Conservation (phyloP, 139 green algal genomes). For the Klebsormidium nitens region DNA sequence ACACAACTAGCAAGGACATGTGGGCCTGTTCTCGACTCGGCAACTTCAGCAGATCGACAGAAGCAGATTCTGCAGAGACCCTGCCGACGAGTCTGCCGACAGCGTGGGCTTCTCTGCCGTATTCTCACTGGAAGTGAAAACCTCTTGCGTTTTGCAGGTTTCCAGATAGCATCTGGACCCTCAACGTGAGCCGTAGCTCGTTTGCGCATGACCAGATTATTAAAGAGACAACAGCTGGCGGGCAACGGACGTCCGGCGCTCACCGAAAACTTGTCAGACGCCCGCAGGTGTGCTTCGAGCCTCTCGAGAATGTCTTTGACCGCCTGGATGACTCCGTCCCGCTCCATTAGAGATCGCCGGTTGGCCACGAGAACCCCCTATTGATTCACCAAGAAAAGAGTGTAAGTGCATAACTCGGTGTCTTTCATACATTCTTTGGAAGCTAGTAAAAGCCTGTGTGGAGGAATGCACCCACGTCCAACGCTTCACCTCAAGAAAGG, state of each 20-base stretch:
- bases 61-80: neutral
- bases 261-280: slow-evolving; percentile 80
- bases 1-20: neutral
- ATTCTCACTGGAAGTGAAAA: neutral
- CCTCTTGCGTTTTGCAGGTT: neutral
- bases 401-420: no score
- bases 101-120: neutral
- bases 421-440: no score
- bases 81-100: neutral
- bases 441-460: no score
- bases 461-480: no score
- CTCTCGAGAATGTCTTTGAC: slow-evolving; percentile 93
- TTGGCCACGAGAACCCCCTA: slow-evolving; percentile 84
- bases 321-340: slow-evolving; percentile 51
- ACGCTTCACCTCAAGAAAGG: no score
- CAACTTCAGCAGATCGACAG: neutral
- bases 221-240: no score
- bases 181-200: no score
- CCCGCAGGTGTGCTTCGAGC: slow-evolving; percentile 90
- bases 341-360: slow-evolving; percentile 55
- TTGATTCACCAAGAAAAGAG: no score
- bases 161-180: no score
- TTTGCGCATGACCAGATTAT: no score
- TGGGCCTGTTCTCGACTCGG: neutral
- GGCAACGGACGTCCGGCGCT: neutral